Evolutionary conservation across 352 stramenopile species (phyloP).

Genomic region (Pythium brachiatum): DNA sequence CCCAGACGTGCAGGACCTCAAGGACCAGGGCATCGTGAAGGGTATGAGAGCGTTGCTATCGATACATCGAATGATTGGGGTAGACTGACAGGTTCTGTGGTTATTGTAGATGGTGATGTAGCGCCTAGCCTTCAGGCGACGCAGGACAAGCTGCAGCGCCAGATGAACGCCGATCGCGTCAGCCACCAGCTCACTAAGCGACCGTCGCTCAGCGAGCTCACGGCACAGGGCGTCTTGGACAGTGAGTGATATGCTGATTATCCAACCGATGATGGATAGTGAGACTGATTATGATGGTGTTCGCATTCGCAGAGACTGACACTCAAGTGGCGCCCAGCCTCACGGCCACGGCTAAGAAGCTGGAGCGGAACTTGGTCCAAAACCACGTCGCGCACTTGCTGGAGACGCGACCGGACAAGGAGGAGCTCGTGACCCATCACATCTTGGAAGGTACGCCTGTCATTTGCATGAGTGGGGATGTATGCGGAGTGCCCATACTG

Average conservation of each 20-base stretch:
- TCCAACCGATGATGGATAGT: not conserved
- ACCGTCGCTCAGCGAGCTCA: conserved; percentile 58
- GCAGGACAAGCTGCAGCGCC: conserved; percentile 71
- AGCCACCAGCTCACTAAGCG: conserved; percentile 70
- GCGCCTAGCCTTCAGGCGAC: conserved; percentile 77
- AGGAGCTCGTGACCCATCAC: conserved; percentile 74
- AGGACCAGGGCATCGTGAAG: conserved; percentile 66
- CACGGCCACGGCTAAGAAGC: conserved; percentile 70
- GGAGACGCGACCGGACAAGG: conserved; percentile 70
- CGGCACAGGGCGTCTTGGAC: conserved; percentile 57
- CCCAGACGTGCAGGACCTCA: conserved; percentile 72
- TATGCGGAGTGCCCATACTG: not conserved
- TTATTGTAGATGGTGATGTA: conserved; percentile 37
- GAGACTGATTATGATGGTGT: not conserved
- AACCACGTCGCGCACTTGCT: conserved; percentile 82
- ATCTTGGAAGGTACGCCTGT: conserved; percentile 53
- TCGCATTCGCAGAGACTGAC: conserved; percentile 35
- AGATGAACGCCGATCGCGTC: conserved; percentile 75
- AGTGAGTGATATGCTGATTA: conserved; percentile 21
- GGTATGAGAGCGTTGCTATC: conserved; percentile 18
- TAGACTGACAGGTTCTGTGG: not conserved
- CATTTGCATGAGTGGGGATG: too few species aligned
- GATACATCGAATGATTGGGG: not conserved
- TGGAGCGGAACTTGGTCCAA: conserved; percentile 74
- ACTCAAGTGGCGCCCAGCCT: conserved; percentile 59